Conservation (phyloP, 2,329 filamentous ascomycete genomes). For the Pestalotiopsis sp. region DNA sequence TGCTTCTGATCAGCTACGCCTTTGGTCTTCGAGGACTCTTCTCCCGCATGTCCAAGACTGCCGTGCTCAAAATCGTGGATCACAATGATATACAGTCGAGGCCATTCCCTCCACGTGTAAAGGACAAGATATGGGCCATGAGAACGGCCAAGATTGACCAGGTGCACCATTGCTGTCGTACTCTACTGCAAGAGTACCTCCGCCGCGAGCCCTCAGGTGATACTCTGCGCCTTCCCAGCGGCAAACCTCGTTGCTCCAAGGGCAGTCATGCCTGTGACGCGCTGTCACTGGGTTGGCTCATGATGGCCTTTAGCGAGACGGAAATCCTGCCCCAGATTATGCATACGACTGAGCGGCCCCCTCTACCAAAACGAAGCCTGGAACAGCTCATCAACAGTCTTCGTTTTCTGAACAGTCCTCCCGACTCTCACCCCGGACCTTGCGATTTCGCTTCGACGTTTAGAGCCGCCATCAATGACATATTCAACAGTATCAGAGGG, state of each 20-base stretch:
- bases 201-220: constrained; percentile 12
- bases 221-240: constrained; percentile 31
- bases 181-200: constrained; percentile 47
- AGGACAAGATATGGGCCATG: constrained; percentile 48
- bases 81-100: constrained; percentile 43
- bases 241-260: constrained; percentile 47
- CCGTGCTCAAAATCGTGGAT: constrained; percentile 45
- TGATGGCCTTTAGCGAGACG: constrained; percentile 51
- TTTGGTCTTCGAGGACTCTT: constrained; percentile 52
- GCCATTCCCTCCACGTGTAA: constrained; percentile 47
- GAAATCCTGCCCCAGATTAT: constrained; percentile 42
- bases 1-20: constrained; percentile 52
- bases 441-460: constrained; percentile 52
- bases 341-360: constrained; percentile 23
- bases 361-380: constrained; percentile 38
- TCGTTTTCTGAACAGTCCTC: constrained; percentile 43
- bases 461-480: constrained; percentile 46
- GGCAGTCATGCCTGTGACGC: constrained; percentile 53
- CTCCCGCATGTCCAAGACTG: constrained; percentile 48
- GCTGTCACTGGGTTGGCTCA: constrained; percentile 53
- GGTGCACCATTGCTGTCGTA: constrained; percentile 45
- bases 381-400: constrained; percentile 45
- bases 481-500: constrained; percentile 51
- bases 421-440: constrained; percentile 40
- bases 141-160: constrained; percentile 51